phyloP scores from a whole-genome alignment of 371 early-diverging fungal genomes.

The Gilbertella persicaria region DNA sequence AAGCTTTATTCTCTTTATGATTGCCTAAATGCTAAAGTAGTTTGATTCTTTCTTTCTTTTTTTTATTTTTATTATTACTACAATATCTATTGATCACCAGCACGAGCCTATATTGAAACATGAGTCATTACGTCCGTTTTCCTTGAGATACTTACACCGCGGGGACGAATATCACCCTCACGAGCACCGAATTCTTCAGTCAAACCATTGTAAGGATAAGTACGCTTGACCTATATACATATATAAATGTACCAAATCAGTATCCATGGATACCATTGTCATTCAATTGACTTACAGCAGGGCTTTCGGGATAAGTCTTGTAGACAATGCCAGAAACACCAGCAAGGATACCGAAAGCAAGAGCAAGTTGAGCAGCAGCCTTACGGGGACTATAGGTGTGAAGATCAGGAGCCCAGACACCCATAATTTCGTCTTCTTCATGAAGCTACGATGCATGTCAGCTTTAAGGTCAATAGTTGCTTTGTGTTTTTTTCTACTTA shows the following conservation, averaged over 20 bases:
- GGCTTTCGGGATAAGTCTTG: constrained; percentile 47
- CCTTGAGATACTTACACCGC: constrained; percentile 39
- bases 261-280: too few species aligned
- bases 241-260: too few species aligned
- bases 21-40: not conserved
- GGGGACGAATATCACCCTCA: constrained; percentile 45
- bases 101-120: constrained; percentile 24
- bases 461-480: not conserved
- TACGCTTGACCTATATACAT: constrained; percentile 37
- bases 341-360: constrained; percentile 38
- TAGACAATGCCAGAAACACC: constrained; percentile 51
- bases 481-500: constrained; percentile 22
- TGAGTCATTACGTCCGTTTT: not conserved
- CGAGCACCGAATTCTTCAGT: constrained; percentile 49
- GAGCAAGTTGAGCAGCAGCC: constrained; percentile 53
- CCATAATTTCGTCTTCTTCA: constrained; percentile 64
- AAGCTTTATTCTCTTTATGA: not conserved
- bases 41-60: not conserved
- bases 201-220: constrained; percentile 54
- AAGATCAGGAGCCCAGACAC: constrained; percentile 69
- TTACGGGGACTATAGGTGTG: constrained; percentile 56
- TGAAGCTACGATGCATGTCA: constrained; percentile 42
- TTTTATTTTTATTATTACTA: not conserved
- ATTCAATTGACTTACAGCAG: constrained; percentile 32
- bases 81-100: constrained; percentile 12